These are phyloP conservation scores for Larix kaempferi DNA, from an alignment of 75 land plant genomes.

Conservation along the genomic window DNA sequence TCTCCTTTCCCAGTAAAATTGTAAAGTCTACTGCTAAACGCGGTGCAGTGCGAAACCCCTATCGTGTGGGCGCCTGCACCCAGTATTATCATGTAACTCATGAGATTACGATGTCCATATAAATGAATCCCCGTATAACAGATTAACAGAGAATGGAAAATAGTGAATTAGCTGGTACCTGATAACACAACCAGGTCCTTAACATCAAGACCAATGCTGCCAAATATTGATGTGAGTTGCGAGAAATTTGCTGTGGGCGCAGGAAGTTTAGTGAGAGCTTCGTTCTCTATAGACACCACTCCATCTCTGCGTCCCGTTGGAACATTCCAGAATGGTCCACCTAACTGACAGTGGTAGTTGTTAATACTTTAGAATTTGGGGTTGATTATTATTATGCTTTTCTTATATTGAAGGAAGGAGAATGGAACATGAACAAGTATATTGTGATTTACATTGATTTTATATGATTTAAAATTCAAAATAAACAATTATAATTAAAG, in stretches of 20 bases:
- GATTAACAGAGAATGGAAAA: too few relatives aligned
- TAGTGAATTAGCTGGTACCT: background rate
- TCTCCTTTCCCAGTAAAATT: constrained; percentile 26
- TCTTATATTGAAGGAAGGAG: too few relatives aligned
- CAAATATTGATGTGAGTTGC: constrained; percentile 16
- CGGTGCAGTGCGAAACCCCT: constrained; percentile 15
- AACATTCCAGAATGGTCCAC: constrained; percentile 28
- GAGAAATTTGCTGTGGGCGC: constrained; percentile 20
- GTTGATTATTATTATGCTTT: too few relatives aligned
- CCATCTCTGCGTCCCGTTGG: constrained; percentile 44
- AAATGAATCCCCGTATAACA: too few relatives aligned
- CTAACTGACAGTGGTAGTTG: too few relatives aligned
- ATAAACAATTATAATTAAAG: too few relatives aligned
- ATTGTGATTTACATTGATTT: too few relatives aligned
- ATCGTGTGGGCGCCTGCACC: constrained; percentile 10
- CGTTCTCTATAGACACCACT: constrained; percentile 15
- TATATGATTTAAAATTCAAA: too few relatives aligned
- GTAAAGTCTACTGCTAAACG: constrained; percentile 22
- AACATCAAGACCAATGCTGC: constrained; percentile 16
- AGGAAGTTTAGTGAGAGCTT: constrained; percentile 25
- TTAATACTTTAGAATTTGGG: too few relatives aligned
- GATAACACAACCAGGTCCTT: background rate
- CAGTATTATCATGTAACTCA: background rate
- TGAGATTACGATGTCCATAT: background rate
- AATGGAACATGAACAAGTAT: too few relatives aligned